Evolutionary conservation across 257 asterid species (phyloP).

Genomic region (Primulina huaijiensis): DNA sequence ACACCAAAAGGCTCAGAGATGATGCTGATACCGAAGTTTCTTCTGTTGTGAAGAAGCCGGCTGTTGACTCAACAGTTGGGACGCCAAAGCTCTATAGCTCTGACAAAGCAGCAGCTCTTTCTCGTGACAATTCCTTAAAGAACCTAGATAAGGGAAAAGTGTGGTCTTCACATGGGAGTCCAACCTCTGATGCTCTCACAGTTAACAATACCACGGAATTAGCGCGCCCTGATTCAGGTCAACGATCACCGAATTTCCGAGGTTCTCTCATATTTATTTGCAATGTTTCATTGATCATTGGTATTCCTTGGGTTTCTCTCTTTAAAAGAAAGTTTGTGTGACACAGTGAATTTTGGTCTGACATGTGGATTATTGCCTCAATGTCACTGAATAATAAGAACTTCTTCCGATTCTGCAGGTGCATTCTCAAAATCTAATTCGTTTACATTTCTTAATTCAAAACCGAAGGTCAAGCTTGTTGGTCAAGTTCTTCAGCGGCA

Average conservation of each 20-base stretch:
- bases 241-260: conserved; percentile 38
- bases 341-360: conserved; percentile 16
- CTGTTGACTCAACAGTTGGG: conserved; percentile 45
- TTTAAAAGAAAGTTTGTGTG: conserved; percentile 7
- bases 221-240: conserved; percentile 46
- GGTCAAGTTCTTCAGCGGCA: conserved; percentile 72
- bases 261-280: conserved; percentile 37
- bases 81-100: conserved; percentile 47
- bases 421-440: conserved; percentile 67
- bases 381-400: conserved; percentile 15
- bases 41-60: conserved; percentile 56
- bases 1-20: conserved; percentile 62
- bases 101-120: conserved; percentile 40
- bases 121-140: conserved; percentile 62
- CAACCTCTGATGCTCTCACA: conserved; percentile 37
- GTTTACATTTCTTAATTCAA: conserved; percentile 59
- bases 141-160: conserved; percentile 52
- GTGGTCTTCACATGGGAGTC: conserved; percentile 33
- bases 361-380: conserved; percentile 20
- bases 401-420: conserved; percentile 48
- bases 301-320: conserved; percentile 18
- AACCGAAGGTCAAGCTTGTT: conserved; percentile 66
- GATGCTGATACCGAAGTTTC: conserved; percentile 73
- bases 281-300: conserved; percentile 18
- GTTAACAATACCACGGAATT: conserved; percentile 44